phyloP scores from a whole-genome alignment of 768 basidiomycete genomes.

The Xerocomellus chrysenteron region DNA sequence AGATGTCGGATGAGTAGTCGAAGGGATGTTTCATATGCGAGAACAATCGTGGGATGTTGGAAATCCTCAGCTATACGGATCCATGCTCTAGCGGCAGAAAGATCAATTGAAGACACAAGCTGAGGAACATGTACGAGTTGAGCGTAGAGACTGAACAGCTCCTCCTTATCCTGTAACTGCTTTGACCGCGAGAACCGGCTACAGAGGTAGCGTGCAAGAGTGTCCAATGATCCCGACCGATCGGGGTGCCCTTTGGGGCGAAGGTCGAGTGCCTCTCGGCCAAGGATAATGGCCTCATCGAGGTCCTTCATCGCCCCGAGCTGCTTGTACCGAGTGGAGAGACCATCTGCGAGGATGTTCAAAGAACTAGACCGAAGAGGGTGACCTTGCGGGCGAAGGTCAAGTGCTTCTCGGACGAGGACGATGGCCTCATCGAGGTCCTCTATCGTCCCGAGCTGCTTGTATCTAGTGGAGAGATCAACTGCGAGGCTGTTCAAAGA shows the following conservation, averaged over 20 bases:
- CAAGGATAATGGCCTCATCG: neutral
- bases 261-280: neutral
- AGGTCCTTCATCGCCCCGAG: neutral
- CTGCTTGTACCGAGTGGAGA: neutral
- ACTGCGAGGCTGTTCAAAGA: neutral
- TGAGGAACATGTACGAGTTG: neutral
- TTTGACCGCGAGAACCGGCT: neutral
- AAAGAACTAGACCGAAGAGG: neutral
- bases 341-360: neutral
- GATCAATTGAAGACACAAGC: neutral
- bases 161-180: neutral
- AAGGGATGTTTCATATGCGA: constrained; percentile 5
- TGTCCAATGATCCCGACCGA: neutral
- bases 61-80: neutral
- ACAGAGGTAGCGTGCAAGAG: neutral
- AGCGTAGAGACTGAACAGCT: neutral
- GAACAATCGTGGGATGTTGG: constrained; percentile 5
- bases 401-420: neutral
- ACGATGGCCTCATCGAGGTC: constrained; percentile 2
- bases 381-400: neutral
- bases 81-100: neutral
- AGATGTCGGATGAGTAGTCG: constrained; percentile 1
- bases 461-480: neutral
- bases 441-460: neutral
- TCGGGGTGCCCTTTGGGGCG: neutral